phyloP scores from a whole-genome alignment of 345 rosid species.

The Eucalyptus regnans region DNA sequence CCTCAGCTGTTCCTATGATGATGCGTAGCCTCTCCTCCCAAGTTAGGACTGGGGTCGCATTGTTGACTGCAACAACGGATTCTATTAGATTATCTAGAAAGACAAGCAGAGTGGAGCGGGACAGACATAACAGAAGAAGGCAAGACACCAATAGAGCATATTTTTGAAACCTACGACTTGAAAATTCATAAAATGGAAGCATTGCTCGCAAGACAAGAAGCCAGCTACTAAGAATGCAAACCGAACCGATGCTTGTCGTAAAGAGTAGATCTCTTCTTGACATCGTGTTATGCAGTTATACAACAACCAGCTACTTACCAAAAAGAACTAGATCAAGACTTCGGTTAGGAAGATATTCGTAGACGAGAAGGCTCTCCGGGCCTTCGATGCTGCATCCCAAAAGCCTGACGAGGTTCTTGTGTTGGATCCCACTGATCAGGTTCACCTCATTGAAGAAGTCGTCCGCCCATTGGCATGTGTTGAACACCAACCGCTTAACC shows the following conservation, averaged over 20 bases:
- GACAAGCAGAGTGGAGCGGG: not conserved
- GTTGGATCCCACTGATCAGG: slow-evolving; percentile 49
- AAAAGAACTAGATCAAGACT: slow-evolving; percentile 72
- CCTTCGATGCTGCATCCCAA: slow-evolving; percentile 90
- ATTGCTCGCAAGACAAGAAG: not conserved
- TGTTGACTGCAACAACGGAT: slow-evolving; percentile 21
- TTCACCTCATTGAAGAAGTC: slow-evolving; percentile 77
- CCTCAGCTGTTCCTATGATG: slow-evolving; percentile 65
- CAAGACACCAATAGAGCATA: too few species aligned
- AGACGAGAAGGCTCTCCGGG: slow-evolving; percentile 71
- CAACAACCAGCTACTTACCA: slow-evolving; percentile 6
- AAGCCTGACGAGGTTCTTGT: slow-evolving; percentile 56
- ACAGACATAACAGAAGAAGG: not conserved
- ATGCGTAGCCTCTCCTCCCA: slow-evolving; percentile 57
- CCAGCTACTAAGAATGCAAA: too few species aligned
- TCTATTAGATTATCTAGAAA: not conserved
- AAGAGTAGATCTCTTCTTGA: not conserved
- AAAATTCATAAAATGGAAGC: not conserved
- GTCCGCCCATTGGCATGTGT: slow-evolving; percentile 55
- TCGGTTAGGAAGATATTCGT: slow-evolving; percentile 67
- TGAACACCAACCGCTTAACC: slow-evolving; percentile 56
- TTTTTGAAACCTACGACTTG: not conserved
- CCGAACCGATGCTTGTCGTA: rapidly evolving
- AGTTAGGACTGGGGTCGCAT: slow-evolving; percentile 26
- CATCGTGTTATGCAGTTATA: not conserved